Evolutionary conservation across 2,329 filamentous ascomycete species (phyloP).

Genomic region (Leptographium procerum): DNA sequence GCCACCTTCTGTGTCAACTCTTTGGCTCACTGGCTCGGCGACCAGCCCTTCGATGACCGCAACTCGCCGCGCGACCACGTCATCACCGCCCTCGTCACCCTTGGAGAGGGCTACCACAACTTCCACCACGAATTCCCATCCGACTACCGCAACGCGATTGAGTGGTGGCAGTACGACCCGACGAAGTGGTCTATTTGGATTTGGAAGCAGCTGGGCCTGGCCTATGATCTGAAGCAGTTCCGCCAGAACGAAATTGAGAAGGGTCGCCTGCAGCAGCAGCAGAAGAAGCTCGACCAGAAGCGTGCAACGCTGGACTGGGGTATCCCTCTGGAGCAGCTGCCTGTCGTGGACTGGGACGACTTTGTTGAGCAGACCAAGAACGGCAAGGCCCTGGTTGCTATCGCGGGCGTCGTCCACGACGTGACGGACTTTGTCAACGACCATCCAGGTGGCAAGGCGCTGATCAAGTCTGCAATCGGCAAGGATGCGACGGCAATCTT

Average conservation of each 20-base stretch:
- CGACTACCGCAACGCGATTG: slow-evolving; percentile 83
- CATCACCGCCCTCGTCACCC: slow-evolving; percentile 73
- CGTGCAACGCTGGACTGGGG: slow-evolving; percentile 77
- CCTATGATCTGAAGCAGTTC: slow-evolving; percentile 84
- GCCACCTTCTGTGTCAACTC: slow-evolving; percentile 92
- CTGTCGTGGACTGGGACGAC: slow-evolving; percentile 78
- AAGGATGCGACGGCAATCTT: slow-evolving; percentile 87
- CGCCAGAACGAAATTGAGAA: slow-evolving; percentile 87
- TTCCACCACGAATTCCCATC: slow-evolving; percentile 93
- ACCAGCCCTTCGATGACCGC: slow-evolving; percentile 86
- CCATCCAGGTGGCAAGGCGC: slow-evolving; percentile 80
- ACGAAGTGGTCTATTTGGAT: slow-evolving; percentile 83
- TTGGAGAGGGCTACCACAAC: slow-evolving; percentile 84
- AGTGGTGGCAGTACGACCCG: slow-evolving; percentile 86
- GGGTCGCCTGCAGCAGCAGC: slow-evolving; percentile 74
- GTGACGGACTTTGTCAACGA: slow-evolving; percentile 76
- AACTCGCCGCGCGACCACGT: slow-evolving; percentile 84
- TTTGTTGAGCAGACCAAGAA: slow-evolving; percentile 69
- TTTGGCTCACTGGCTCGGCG: slow-evolving; percentile 80
- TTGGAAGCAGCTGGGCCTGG: slow-evolving; percentile 76
- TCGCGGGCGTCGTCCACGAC: slow-evolving; percentile 80
- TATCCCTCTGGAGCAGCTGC: slow-evolving; percentile 71
- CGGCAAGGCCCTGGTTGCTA: slow-evolving; percentile 63
- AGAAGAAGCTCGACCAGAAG: slow-evolving; percentile 90
- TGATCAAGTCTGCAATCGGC: slow-evolving; percentile 71